These are phyloP conservation scores for Oryza meyeriana DNA, from an alignment of 176 grass and related monocot species.

Conservation along the genomic window DNA sequence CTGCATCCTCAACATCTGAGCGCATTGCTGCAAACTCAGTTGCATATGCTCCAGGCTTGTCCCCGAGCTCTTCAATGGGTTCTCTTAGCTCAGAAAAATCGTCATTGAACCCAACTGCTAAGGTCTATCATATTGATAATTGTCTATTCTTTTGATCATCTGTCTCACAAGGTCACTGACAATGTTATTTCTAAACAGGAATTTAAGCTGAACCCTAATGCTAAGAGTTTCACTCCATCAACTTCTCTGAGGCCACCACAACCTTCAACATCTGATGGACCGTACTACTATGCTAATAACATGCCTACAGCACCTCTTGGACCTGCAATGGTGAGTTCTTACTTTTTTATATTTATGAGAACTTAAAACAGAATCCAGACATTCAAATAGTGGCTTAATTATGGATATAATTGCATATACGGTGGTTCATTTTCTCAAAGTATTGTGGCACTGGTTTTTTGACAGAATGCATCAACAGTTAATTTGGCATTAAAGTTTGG, in stretches of 20 bases:
- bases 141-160: not conserved
- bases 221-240: conserved; percentile 61
- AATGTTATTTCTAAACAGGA: conserved; percentile 42
- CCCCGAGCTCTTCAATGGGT: conserved; percentile 66
- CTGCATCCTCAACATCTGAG: conserved; percentile 50
- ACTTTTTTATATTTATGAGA: not conserved
- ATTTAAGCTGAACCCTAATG: conserved; percentile 74
- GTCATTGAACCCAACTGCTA: conserved; percentile 63
- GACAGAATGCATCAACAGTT: not conserved
- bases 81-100: conserved; percentile 61
- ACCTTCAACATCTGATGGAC: conserved; percentile 49
- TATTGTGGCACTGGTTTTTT: not conserved
- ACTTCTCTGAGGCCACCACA: conserved; percentile 38
- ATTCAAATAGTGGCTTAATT: not conserved
- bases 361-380: not conserved
- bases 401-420: not conserved
- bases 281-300: conserved; percentile 69
- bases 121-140: conserved; percentile 34
- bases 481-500: not conserved
- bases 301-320: conserved; percentile 37
- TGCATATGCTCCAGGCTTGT: conserved; percentile 48
- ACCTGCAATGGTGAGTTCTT: conserved; percentile 50
- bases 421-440: not conserved
- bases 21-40: conserved; percentile 42
- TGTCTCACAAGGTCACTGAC: not conserved